Conservation (phyloP, 2,329 filamentous ascomycete species). For the Diaporthe humulicola region DNA sequence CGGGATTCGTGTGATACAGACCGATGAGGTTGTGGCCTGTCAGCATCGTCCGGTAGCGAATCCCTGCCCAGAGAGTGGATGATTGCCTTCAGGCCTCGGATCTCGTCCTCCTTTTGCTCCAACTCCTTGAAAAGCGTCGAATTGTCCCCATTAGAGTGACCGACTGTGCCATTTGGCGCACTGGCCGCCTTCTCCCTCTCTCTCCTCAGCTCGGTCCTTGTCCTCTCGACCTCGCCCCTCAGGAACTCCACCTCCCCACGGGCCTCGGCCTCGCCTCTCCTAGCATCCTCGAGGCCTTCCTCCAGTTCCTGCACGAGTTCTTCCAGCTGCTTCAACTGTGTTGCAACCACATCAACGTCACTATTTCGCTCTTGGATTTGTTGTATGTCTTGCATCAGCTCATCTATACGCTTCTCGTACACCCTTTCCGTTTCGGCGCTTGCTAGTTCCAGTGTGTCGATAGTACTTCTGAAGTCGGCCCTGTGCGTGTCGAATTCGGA, state of each 20-base stretch:
- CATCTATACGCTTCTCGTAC: constrained; percentile 93
- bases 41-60: constrained; percentile 62
- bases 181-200: constrained; percentile 87
- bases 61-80: constrained; percentile 94
- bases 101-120: constrained; percentile 96
- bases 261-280: constrained; percentile 94
- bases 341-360: constrained; percentile 91
- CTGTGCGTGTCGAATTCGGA: constrained; percentile 95
- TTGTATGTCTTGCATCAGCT: constrained; percentile 84
- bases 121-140: constrained; percentile 77
- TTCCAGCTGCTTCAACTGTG: constrained; percentile 93
- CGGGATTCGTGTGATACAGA: constrained; percentile 56
- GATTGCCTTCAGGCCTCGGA: constrained; percentile 95
- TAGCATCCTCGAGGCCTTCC: constrained; percentile 94
- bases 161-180: constrained; percentile 62
- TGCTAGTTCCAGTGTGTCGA: constrained; percentile 95
- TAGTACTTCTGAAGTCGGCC: constrained; percentile 95
- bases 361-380: constrained; percentile 86
- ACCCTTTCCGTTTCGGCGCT: constrained; percentile 96
- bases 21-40: constrained; percentile 52
- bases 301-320: constrained; percentile 97
- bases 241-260: constrained; percentile 96
- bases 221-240: constrained; percentile 92
- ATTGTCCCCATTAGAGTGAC: constrained; percentile 54
- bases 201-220: constrained; percentile 86